phyloP scores from a whole-genome alignment of 176 grass and related monocot species.

The Chrysopogon serrulatus region DNA sequence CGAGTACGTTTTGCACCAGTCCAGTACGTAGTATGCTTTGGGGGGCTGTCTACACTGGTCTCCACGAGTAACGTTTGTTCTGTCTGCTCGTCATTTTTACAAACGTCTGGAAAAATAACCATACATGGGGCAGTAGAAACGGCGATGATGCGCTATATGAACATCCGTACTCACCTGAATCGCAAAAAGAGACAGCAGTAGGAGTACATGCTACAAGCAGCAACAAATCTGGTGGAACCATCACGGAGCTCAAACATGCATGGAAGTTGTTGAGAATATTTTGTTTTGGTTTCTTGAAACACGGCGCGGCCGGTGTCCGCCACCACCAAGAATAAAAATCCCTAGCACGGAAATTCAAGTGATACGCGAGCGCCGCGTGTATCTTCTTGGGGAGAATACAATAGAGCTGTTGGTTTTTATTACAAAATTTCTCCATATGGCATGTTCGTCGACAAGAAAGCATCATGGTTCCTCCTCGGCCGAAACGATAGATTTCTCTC shows the following conservation, averaged over 20 bases:
- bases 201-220: not conserved
- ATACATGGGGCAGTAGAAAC: not conserved
- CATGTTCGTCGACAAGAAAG: not conserved
- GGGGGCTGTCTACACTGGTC: too few species aligned
- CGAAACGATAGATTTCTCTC: not conserved
- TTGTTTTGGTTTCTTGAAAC: conserved; percentile 1
- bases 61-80: too few species aligned
- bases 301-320: not conserved
- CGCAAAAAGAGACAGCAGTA: not conserved
- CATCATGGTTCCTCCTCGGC: not conserved
- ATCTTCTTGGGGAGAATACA: not conserved
- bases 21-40: too few species aligned
- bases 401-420: not conserved
- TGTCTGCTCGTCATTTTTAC: too few species aligned
- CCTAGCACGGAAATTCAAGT: not conserved
- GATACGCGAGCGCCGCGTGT: not conserved
- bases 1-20: not conserved
- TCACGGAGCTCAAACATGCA: not conserved
- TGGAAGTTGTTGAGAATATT: not conserved
- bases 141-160: not conserved
- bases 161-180: not conserved
- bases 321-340: not conserved
- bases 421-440: not conserved
- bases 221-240: not conserved
- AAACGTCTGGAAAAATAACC: too few species aligned